phyloP scores from a whole-genome alignment of 2,329 filamentous ascomycete species.

The Claviceps purpurea region DNA sequence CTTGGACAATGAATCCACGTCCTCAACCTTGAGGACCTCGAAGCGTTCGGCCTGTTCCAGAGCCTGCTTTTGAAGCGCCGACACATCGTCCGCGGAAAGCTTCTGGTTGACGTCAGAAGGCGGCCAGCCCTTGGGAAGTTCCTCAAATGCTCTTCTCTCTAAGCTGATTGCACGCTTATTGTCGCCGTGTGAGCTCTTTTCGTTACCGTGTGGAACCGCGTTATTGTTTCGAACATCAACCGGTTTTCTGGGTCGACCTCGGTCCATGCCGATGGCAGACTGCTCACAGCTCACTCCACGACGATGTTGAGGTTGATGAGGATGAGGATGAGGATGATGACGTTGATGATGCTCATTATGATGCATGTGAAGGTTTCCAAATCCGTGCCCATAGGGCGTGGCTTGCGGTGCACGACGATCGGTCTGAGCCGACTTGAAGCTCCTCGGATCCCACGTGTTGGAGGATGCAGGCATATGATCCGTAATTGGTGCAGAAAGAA shows the following conservation, averaged over 20 bases:
- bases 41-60: constrained; percentile 49
- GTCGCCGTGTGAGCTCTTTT: constrained; percentile 11
- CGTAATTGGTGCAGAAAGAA: constrained; percentile 32
- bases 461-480: constrained; percentile 29
- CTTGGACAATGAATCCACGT: constrained; percentile 54
- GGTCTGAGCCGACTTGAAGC: neutral
- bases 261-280: constrained; percentile 41
- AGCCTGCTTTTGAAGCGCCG: constrained; percentile 44
- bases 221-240: constrained; percentile 27
- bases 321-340: too few species aligned
- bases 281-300: constrained; percentile 40
- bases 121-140: constrained; percentile 44
- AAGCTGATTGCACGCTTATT: constrained; percentile 31
- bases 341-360: constrained; percentile 26
- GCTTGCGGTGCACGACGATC: constrained; percentile 3
- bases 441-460: constrained; percentile 27
- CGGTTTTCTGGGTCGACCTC: constrained; percentile 46
- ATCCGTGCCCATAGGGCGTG: constrained; percentile 6
- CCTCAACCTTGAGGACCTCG: constrained; percentile 47
- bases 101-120: constrained; percentile 36
- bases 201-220: constrained; percentile 23
- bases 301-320: too few species aligned
- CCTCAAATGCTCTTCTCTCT: constrained; percentile 45
- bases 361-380: neutral
- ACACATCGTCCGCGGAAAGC: constrained; percentile 35